Evolutionary conservation across 805 yeast species (phyloP), one percentile per base, ranked within the genome.

Genomic region (Cyberlindnera suaveolens): DNA sequence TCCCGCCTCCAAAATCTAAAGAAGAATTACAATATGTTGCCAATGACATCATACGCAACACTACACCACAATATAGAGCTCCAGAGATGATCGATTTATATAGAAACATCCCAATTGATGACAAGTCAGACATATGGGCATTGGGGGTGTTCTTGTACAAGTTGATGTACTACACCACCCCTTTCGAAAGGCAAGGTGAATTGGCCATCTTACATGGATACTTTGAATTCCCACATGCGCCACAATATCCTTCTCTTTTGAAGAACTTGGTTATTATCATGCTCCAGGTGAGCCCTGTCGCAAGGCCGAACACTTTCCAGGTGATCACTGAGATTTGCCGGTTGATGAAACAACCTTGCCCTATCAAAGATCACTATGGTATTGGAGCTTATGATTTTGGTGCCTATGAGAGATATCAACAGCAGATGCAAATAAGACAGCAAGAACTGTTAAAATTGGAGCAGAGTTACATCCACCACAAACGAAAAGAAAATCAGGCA

Each of bases 121-220:
- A 90, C 56, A 88, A 88, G 63, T 74, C 91, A 7, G 99, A 91
- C 65, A 85, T 91, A 38, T 91, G 99, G 99, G 99, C 99, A 0
- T 67, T 91, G 38, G 99, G 99, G 10, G 82, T 93, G 29, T 86
- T 93, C 49, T 70, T 93, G 40, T 91, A 86, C 70, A 91, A 91
- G 60, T 69, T 91, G 48, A 83, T 96, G 64, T 91, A 85, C 65
- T 91, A 87, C 63, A 90, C 85, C 1, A 91, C 99, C 1, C 99
- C 99, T 2, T 91, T 93, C 62, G 99, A 91, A 64, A 50, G 66
- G 36, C 81, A 84, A 35, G 87, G 88, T 33, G 96, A 87, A 51
- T 72, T 87, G 54, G 96, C 96, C 5, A 86, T 91, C 35, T 66
- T 90, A 43, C 91, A 85, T 65, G 87, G 96, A 6, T 77, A 82